These are phyloP conservation scores for Crithidia thermophila DNA, from an alignment of 208 protist species.

Conservation along the genomic window DNA sequence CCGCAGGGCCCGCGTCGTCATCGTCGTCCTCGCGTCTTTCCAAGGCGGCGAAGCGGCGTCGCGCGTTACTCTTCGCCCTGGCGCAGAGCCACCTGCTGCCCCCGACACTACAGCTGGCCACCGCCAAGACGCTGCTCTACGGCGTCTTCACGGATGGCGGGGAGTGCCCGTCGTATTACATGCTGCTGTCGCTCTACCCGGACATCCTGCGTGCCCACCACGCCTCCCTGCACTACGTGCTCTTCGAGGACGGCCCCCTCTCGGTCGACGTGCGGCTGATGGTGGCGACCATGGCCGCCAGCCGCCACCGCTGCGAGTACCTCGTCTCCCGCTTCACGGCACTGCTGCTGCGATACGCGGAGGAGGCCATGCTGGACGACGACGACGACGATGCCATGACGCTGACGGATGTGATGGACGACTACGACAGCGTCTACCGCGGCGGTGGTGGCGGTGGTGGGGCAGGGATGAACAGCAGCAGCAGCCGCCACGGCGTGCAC, in stretches of 20 bases:
- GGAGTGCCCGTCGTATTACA: conserved; percentile 74
- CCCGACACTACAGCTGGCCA: conserved; percentile 25
- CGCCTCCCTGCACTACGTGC: conserved; percentile 52
- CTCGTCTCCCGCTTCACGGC: conserved; percentile 73
- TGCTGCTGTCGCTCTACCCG: conserved; percentile 61
- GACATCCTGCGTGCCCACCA: conserved; percentile 75
- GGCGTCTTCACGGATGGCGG: conserved; percentile 61
- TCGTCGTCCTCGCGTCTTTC: conserved; percentile 4
- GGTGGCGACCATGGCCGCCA: conserved; percentile 81
- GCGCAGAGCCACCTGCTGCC: conserved; percentile 39
- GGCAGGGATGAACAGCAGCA: background rate
- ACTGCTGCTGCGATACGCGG: conserved; percentile 60
- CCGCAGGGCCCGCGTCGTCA: background rate
- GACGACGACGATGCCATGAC: background rate
- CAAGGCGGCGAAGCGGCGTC: conserved; percentile 29
- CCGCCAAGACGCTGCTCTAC: conserved; percentile 54
- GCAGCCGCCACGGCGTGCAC: background rate
- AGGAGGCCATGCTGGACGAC: conserved; percentile 26
- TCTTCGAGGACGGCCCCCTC: conserved; percentile 84
- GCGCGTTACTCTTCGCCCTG: conserved; percentile 48
- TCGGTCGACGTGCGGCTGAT: conserved; percentile 74
- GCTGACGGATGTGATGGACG: background rate
- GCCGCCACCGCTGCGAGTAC: conserved; percentile 82
- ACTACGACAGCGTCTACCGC: conserved; percentile 12
- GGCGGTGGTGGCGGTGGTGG: background rate